Percentiles rank a stretch among this genome's conserved stretches.
Evolutionary conservation across 2,329 filamentous ascomycete species (phyloP).

Genomic region (Furcasterigmium sp.): DNA sequence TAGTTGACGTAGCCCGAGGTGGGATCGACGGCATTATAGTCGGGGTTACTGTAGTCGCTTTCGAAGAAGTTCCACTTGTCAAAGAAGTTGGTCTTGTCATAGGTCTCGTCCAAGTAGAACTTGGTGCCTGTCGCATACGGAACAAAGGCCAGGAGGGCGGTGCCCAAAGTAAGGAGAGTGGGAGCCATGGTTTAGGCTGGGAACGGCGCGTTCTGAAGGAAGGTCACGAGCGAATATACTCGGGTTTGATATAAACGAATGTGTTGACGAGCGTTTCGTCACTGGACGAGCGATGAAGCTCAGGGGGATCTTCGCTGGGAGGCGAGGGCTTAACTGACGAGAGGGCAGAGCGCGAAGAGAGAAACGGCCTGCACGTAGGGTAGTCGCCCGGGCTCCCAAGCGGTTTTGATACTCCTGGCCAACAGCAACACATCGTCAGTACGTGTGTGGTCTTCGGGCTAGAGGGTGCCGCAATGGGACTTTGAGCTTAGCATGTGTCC

Average conservation of each 20-base stretch:
- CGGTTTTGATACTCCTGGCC: not conserved
- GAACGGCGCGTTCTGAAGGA: constrained; percentile 3
- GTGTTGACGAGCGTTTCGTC: constrained; percentile 40
- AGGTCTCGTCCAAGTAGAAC: constrained; percentile 33
- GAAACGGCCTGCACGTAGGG: not conserved
- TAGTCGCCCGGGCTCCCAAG: not conserved
- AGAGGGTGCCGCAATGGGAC: no score
- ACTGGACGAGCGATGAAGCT: constrained; percentile 27
- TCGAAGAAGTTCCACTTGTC: constrained; percentile 39
- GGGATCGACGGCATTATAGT: constrained; percentile 40
- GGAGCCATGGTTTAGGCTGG: constrained; percentile 30
- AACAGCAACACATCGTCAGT: not conserved
- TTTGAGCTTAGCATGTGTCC: no score
- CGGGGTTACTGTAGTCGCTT: constrained; percentile 10
- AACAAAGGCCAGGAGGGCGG: constrained; percentile 29
- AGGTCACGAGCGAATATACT: not conserved
- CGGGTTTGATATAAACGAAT: constrained; percentile 22
- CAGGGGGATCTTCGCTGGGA: constrained; percentile 22
- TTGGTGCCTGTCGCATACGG: constrained; percentile 24
- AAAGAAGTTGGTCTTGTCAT: constrained; percentile 39
- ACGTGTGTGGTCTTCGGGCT: not conserved
- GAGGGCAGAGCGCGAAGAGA: constrained; percentile 4
- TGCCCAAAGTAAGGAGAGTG: constrained; percentile 32
- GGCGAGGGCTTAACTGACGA: constrained; percentile 7
- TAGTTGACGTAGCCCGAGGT: constrained; percentile 63